These are phyloP conservation scores for Styphnolobium japonicum DNA, from an alignment of 306 rosid species.

Conservation along the genomic window DNA sequence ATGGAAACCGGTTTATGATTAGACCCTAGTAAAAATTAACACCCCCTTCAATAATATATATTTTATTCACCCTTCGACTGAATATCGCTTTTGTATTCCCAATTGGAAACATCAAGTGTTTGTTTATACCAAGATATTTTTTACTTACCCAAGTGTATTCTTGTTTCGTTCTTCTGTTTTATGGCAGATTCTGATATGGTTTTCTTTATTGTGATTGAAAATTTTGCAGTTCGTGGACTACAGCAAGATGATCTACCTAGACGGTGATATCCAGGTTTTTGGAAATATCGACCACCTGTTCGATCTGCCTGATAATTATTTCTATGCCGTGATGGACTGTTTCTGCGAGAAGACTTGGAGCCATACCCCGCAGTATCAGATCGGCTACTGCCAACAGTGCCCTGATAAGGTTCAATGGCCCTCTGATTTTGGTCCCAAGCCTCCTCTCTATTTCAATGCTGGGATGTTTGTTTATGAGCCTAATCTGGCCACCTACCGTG, in stretches of 20 bases:
- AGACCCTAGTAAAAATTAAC: no score
- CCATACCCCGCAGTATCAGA: conserved; percentile 50
- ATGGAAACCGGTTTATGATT: background rate
- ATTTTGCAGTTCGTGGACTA: conserved; percentile 69
- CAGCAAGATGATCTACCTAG: conserved; percentile 74
- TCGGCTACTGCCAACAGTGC: conserved; percentile 79
- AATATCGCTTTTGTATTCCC: no score
- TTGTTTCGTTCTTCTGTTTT: background rate
- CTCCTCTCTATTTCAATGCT: conserved; percentile 80
- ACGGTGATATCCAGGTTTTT: conserved; percentile 77
- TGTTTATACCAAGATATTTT: no score
- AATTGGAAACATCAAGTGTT: no score
- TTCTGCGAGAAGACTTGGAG: conserved; percentile 77
- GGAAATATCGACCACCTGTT: conserved; percentile 68
- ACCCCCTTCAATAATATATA: no score
- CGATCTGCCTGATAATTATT: conserved; percentile 48
- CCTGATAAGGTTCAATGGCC: conserved; percentile 68
- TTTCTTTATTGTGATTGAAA: background rate
- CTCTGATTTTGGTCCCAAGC: conserved; percentile 53
- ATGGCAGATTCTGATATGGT: background rate
- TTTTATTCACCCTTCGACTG: no score
- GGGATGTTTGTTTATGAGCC: conserved; percentile 83
- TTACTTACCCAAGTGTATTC: background rate
- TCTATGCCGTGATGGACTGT: conserved; percentile 85
- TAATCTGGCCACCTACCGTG: conserved; percentile 35